A percentile compares a stretch with the other conserved stretches of the same genome.
Evolutionary conservation across 2,329 filamentous ascomycete species (phyloP).

Genomic region (Aspergillus uvarum): DNA sequence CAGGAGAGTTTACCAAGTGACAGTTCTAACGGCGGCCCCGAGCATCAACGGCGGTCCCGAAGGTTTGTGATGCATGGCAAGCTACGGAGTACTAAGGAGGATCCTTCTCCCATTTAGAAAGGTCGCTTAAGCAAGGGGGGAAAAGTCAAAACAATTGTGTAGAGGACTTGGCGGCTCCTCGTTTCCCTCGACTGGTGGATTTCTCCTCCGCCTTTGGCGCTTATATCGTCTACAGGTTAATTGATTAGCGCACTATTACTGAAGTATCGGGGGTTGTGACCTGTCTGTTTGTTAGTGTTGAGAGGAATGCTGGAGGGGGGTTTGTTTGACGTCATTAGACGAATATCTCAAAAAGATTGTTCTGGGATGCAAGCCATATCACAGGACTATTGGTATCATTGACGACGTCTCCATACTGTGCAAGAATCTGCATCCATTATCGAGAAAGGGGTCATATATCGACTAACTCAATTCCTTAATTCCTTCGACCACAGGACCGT

Average conservation of each 20-base stretch:
- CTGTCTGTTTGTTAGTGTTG: too few relatives aligned
- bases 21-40: neutral
- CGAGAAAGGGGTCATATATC: too few relatives aligned
- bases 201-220: neutral
- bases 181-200: neutral
- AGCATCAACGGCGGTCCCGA: neutral
- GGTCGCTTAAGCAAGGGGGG: neutral
- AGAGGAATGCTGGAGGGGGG: too few relatives aligned
- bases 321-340: too few relatives aligned
- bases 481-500: too few relatives aligned
- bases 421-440: too few relatives aligned
- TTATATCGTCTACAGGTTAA: neutral
- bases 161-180: neutral
- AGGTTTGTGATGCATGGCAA: neutral
- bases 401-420: too few relatives aligned
- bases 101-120: neutral
- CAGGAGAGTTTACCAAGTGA: neutral
- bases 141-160: neutral
- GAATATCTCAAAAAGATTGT: too few relatives aligned
- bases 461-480: too few relatives aligned
- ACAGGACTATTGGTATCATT: too few relatives aligned
- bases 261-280: too few relatives aligned
- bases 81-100: neutral
- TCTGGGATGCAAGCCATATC: too few relatives aligned
- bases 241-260: neutral